phyloP scores from a whole-genome alignment of 2,329 filamentous ascomycete genomes.

The Cryphonectria nitschkei region DNA sequence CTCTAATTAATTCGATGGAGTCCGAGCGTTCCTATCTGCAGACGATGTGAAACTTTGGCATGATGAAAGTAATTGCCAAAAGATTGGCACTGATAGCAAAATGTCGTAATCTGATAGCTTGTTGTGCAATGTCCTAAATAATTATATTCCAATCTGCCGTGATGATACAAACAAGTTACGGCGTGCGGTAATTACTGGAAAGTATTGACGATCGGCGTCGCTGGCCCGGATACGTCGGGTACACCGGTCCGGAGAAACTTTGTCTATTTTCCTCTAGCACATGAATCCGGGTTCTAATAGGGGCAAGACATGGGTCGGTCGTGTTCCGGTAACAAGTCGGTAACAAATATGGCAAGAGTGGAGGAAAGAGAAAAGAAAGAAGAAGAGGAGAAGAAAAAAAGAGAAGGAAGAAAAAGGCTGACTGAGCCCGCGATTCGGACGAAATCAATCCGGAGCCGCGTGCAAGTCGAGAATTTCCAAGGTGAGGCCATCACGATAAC shows the following conservation, averaged over 20 bases:
- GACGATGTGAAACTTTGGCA: too few relatives aligned
- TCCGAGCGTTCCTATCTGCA: too few relatives aligned
- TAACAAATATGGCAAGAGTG: not conserved
- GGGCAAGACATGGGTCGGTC: not conserved
- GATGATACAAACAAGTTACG: too few relatives aligned
- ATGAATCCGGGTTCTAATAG: not conserved
- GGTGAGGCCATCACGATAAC: slow-evolving; percentile 31
- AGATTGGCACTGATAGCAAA: too few relatives aligned
- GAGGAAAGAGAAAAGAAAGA: not conserved
- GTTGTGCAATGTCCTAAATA: too few relatives aligned
- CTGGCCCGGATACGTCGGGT: too few relatives aligned
- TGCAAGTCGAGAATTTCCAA: slow-evolving; percentile 7
- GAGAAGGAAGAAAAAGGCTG: not conserved
- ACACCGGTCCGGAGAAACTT: not conserved
- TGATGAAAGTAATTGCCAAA: too few relatives aligned
- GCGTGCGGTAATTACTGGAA: too few relatives aligned
- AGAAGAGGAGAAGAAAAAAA: not conserved
- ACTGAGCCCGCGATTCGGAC: not conserved
- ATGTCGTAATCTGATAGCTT: too few relatives aligned
- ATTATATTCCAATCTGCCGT: too few relatives aligned
- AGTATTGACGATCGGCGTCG: too few relatives aligned
- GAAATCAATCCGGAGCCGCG: slow-evolving; percentile 4
- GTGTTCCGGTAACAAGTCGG: not conserved
- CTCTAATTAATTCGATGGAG: too few relatives aligned
- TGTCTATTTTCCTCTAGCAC: not conserved